A percentile compares a stretch with the other conserved stretches of the same genome.
Evolutionary conservation across 192 early-diverging fungal genomes (phyloP).

Genomic region (Helicostylum pulchrum): DNA sequence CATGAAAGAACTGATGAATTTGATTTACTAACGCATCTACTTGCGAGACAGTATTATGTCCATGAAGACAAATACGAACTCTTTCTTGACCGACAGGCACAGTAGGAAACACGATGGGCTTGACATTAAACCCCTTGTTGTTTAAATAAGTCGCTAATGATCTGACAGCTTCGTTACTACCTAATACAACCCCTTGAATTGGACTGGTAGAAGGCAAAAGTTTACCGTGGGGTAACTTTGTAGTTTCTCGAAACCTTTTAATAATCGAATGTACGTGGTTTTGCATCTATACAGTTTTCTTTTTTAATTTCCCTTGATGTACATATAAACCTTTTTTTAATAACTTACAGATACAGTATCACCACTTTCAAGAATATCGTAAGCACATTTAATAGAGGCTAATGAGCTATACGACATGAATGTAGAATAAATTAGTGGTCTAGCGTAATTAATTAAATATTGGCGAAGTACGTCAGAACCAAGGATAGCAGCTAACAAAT

Average conservation of each 20-base stretch:
- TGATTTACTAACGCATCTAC: conserved; percentile 38
- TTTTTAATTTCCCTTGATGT: background rate
- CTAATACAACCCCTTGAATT: conserved; percentile 76
- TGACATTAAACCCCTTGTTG: conserved; percentile 60
- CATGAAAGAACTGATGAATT: conserved; percentile 27
- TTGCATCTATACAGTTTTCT: conserved; percentile 37
- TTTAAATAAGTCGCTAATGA: conserved; percentile 43
- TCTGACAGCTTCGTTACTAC: conserved; percentile 57
- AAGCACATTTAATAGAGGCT: conserved; percentile 64
- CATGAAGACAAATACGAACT: conserved; percentile 82
- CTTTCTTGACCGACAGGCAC: conserved; percentile 76
- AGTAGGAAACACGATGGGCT: conserved; percentile 76
- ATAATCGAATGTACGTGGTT: conserved; percentile 44
- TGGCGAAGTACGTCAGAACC: conserved; percentile 57
- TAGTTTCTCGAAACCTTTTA: conserved; percentile 45
- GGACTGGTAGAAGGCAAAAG: conserved; percentile 66
- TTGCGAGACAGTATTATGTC: conserved; percentile 65
- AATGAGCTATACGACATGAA: conserved; percentile 67
- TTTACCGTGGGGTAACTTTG: conserved; percentile 43
- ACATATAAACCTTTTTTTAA: background rate
- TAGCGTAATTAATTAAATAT: conserved; percentile 80
- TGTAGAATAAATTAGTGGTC: conserved; percentile 79
- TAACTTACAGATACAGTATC: conserved; percentile 48
- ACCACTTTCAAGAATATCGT: conserved; percentile 53
- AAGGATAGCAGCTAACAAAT: conserved; percentile 62